These are phyloP conservation scores for Phytophthora colocasiae DNA, from an alignment of 352 stramenopile genomes.

Conservation along the genomic window DNA sequence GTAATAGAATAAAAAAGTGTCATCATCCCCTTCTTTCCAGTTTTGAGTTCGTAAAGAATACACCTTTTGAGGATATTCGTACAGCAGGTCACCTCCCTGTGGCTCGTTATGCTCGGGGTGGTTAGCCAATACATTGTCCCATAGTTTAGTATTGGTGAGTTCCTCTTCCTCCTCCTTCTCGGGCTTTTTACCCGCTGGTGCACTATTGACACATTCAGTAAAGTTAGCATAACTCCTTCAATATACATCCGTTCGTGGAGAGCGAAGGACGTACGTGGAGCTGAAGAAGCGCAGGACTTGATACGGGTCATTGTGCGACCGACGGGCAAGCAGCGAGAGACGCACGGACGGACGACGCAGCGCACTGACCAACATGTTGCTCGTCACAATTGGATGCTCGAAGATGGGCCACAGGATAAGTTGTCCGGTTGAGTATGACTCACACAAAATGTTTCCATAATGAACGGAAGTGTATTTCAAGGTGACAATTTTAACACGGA, in stretches of 20 bases:
- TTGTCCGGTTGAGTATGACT: conserved; percentile 9
- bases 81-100: conserved; percentile 77
- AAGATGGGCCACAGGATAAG: conserved; percentile 31
- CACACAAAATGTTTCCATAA: not conserved
- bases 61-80: conserved; percentile 87
- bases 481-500: conserved; percentile 37
- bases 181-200: conserved; percentile 22
- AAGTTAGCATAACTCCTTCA: conserved; percentile 1
- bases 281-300: conserved; percentile 42
- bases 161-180: conserved; percentile 47
- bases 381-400: conserved; percentile 22
- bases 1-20: conserved; percentile 7
- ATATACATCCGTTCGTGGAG: not conserved
- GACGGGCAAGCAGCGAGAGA: conserved; percentile 15
- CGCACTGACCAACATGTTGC: conserved; percentile 37
- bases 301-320: conserved; percentile 9
- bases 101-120: conserved; percentile 58
- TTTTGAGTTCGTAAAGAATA: not conserved
- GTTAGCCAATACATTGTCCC: conserved; percentile 69
- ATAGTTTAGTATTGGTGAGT: conserved; percentile 76
- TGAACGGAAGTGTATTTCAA: not conserved
- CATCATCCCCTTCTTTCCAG: not conserved
- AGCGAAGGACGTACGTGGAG: conserved; percentile 38
- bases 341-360: conserved; percentile 36
- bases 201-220: conserved; percentile 24